These are phyloP conservation scores for Beta macrorhiza DNA, from an alignment of 179 eudicot species.

Conservation along the genomic window DNA sequence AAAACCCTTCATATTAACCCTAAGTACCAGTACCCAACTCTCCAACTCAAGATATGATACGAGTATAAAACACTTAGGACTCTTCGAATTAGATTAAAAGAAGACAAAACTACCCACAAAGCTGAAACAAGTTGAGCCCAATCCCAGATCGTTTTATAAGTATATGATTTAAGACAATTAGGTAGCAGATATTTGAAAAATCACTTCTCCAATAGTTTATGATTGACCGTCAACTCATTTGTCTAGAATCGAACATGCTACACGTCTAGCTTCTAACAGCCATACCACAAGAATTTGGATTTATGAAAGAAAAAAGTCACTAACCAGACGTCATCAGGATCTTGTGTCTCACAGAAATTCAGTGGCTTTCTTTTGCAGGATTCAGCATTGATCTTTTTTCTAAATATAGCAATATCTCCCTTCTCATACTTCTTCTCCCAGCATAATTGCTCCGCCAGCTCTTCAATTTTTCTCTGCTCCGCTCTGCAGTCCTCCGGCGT, in stretches of 20 bases:
- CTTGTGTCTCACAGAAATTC: slow-evolving; percentile 36
- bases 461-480: slow-evolving; percentile 47
- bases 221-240: background rate
- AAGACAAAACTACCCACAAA: too few relatives aligned
- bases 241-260: background rate
- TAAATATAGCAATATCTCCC: slow-evolving; percentile 54
- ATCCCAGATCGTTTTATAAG: too few relatives aligned
- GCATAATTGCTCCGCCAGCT: slow-evolving; percentile 46
- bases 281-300: background rate
- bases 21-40: background rate
- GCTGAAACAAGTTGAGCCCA: too few relatives aligned
- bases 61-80: background rate
- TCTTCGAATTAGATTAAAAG: background rate
- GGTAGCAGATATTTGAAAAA: background rate
- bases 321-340: slow-evolving; percentile 49
- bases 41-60: background rate
- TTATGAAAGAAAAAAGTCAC: slow-evolving; percentile 13
- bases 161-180: background rate
- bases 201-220: background rate
- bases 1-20: background rate
- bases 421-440: slow-evolving; percentile 61
- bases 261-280: background rate
- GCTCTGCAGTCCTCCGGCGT: slow-evolving; percentile 43
- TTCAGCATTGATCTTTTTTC: slow-evolving; percentile 42
- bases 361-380: slow-evolving; percentile 34